Percentiles rank a stretch among this genome's conserved stretches.
Conservation (phyloP, 495 filamentous ascomycete species). For the Penicillium coffeae region DNA sequence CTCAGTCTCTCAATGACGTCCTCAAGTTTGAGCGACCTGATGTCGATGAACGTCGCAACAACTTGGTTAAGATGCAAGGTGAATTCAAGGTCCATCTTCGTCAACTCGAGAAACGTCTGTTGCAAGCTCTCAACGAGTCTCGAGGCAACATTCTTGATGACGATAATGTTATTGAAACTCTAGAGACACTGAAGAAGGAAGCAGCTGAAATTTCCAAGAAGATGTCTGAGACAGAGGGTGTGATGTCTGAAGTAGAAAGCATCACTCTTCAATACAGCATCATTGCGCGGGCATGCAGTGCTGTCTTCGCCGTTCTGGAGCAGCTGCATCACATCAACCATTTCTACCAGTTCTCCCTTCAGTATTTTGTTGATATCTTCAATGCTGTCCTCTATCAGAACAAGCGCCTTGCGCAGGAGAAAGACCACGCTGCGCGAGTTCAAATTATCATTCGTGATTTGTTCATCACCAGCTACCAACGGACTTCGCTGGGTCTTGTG, state of each 20-base stretch:
- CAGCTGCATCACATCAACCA: slow-evolving; percentile 98
- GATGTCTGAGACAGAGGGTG: slow-evolving; percentile 93
- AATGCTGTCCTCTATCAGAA: slow-evolving; percentile 83
- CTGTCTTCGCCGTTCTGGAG: slow-evolving; percentile 93
- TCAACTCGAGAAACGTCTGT: slow-evolving; percentile 89
- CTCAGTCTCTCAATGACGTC: slow-evolving; percentile 93
- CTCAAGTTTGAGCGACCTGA: slow-evolving; percentile 96
- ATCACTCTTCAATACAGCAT: slow-evolving; percentile 91
- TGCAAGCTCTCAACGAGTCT: slow-evolving; percentile 95
- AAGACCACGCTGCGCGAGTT: slow-evolving; percentile 69
- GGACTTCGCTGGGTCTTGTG: slow-evolving; percentile 85
- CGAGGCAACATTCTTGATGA: slow-evolving; percentile 98
- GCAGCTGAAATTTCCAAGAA: slow-evolving; percentile 93
- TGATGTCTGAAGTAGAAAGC: slow-evolving; percentile 95
- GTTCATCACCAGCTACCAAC: slow-evolving; percentile 86
- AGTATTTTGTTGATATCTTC: slow-evolving; percentile 98
- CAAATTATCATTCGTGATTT: slow-evolving; percentile 85
- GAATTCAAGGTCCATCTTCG: slow-evolving; percentile 97
- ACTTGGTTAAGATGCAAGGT: slow-evolving; percentile 96
- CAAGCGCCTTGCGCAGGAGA: slow-evolving; percentile 65
- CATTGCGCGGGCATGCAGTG: slow-evolving; percentile 90
- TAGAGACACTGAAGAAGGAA: slow-evolving; percentile 97
- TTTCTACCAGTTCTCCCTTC: slow-evolving; percentile 98
- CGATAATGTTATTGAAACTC: slow-evolving; percentile 94
- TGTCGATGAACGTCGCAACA: slow-evolving; percentile 93